phyloP scores from a whole-genome alignment of 108 stramenopile genomes.

The Pseudonitzschia pungens region DNA sequence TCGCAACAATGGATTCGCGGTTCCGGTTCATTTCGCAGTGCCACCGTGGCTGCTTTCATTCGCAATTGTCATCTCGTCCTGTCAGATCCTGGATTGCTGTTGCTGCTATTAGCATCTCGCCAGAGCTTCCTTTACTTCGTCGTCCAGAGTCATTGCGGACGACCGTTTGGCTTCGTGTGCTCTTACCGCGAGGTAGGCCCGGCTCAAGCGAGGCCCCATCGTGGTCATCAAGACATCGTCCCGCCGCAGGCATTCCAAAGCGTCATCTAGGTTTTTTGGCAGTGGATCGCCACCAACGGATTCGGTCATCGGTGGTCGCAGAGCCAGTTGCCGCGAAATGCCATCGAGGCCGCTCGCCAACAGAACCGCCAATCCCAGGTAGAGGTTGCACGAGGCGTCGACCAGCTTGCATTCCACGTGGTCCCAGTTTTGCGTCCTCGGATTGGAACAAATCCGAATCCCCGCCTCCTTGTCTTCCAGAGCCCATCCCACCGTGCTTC shows the following conservation, averaged over 20 bases:
- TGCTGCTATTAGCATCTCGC: not conserved
- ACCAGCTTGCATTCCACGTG: constrained; percentile 76
- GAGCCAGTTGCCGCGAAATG: constrained; percentile 28
- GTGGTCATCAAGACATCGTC: constrained; percentile 42
- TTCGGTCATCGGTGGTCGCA: constrained; percentile 45
- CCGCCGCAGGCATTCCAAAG: constrained; percentile 50
- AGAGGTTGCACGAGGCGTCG: constrained; percentile 71
- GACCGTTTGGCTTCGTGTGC: constrained; percentile 40
- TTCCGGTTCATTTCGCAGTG: too few relatives aligned
- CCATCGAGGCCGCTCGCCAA: constrained; percentile 70
- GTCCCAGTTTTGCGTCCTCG: constrained; percentile 40
- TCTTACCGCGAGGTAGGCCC: constrained; percentile 59
- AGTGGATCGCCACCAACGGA: constrained; percentile 4
- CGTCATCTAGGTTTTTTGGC: constrained; percentile 48
- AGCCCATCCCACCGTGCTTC: constrained; percentile 62
- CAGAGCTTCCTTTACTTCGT: constrained; percentile 27
- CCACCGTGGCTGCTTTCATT: too few relatives aligned
- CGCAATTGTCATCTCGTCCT: too few relatives aligned
- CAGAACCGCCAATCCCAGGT: constrained; percentile 64
- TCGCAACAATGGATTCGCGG: too few relatives aligned
- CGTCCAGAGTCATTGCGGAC: constrained; percentile 15
- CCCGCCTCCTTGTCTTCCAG: constrained; percentile 78
- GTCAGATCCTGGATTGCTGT: not conserved
- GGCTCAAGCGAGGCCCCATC: constrained; percentile 48
- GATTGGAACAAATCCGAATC: constrained; percentile 62